A percentile compares a stretch with the other conserved stretches of the same genome.
Evolutionary conservation across 108 stramenopile genomes (phyloP).

Genomic region (Nitzschia palea): DNA sequence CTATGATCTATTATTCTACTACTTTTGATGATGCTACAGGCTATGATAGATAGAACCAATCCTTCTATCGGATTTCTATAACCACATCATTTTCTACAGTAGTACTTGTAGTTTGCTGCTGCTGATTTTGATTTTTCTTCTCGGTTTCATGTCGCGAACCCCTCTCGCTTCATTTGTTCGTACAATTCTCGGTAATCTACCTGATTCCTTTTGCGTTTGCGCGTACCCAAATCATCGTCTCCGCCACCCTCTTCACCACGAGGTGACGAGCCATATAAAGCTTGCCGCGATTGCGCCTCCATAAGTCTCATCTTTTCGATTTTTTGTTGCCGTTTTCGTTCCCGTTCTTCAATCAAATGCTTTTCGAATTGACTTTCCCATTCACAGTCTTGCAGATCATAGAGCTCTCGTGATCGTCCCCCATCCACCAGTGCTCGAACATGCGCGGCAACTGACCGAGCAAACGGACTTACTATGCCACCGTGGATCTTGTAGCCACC

Average conservation of each 20-base stretch:
- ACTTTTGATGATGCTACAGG: too few species aligned
- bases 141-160: slow-evolving; percentile 39
- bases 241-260: slow-evolving; percentile 41
- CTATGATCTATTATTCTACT: too few species aligned
- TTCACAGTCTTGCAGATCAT: slow-evolving; percentile 70
- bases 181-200: slow-evolving; percentile 85
- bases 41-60: too few species aligned
- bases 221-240: slow-evolving; percentile 45
- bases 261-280: slow-evolving; percentile 14
- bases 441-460: slow-evolving; percentile 85
- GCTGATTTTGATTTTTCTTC: not conserved
- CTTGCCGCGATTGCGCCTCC: slow-evolving; percentile 22
- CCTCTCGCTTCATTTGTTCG: slow-evolving; percentile 84
- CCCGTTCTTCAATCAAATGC: slow-evolving; percentile 81
- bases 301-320: slow-evolving; percentile 56
- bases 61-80: too few species aligned
- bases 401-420: slow-evolving; percentile 73
- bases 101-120: too few species aligned
- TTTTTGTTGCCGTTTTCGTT: slow-evolving; percentile 79
- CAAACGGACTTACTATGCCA: slow-evolving; percentile 88
- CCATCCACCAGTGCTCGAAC: slow-evolving; percentile 85
- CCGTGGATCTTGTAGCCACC: slow-evolving; percentile 97
- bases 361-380: slow-evolving; percentile 87
- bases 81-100: too few species aligned
- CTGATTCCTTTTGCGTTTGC: slow-evolving; percentile 75